phyloP scores from a whole-genome alignment of 306 rosid species.

The Argentina anserina region DNA sequence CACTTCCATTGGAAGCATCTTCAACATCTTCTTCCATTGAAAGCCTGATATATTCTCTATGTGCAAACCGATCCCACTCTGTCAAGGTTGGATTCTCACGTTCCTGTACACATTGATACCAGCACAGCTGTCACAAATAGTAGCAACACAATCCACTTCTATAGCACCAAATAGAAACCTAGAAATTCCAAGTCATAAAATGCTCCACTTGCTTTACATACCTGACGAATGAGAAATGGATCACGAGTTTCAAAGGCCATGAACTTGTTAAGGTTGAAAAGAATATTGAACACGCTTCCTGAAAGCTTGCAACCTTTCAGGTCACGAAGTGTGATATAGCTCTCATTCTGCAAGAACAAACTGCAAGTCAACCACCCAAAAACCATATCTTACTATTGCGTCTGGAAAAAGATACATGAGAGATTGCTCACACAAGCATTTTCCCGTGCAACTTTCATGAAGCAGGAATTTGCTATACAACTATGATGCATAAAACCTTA shows the following conservation, averaged over 20 bases:
- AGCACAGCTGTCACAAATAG: slow-evolving; percentile 31
- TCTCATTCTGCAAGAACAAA: slow-evolving; percentile 63
- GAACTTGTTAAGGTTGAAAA: slow-evolving; percentile 96
- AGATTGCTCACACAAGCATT: not conserved
- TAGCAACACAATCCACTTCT: slow-evolving; percentile 8
- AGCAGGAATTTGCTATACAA: not conserved
- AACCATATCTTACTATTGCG: not conserved
- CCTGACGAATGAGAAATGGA: slow-evolving; percentile 99
- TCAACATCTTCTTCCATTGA: slow-evolving; percentile 99
- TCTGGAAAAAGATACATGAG: slow-evolving; percentile 1
- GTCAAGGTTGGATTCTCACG: slow-evolving; percentile 99
- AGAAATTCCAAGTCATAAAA: not conserved
- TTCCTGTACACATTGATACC: slow-evolving; percentile 56
- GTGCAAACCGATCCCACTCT: slow-evolving; percentile 99
- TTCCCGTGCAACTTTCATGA: not conserved
- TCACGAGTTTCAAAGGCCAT: slow-evolving; percentile 99
- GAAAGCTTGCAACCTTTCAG: slow-evolving; percentile 94
- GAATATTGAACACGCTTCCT: slow-evolving; percentile 90
- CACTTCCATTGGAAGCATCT: slow-evolving; percentile 98
- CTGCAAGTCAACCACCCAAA: slow-evolving; percentile 13
- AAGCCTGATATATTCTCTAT: slow-evolving; percentile 97
- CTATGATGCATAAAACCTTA: slow-evolving; percentile 1
- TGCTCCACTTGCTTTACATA: slow-evolving; percentile 24
- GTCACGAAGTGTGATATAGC: slow-evolving; percentile 67
- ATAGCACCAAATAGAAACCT: not conserved